Base-by-base conservation (phyloP, 2,329 filamentous ascomycete genomes). In the Colletotrichum lupini region DNA sequence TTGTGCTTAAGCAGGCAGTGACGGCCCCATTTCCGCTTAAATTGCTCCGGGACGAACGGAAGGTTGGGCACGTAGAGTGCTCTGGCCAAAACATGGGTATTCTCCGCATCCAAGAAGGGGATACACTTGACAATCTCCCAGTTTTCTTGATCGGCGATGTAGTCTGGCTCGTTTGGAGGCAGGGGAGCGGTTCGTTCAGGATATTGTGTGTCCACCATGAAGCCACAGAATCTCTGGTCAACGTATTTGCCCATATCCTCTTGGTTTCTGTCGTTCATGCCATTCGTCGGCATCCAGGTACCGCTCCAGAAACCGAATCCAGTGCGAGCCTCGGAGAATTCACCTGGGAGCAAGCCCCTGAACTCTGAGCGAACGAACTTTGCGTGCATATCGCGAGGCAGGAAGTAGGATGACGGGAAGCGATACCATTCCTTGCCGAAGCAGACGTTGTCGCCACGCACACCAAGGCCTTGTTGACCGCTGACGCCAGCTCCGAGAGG, bases 361-460 rank as follows among this genome's bases (percentile, higher is more conserved):
- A 99, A 99, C 76, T 97, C 95, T 77, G 94, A 97, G 76, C 93
- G 94, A 77, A 99, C 86, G 79, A 98, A 99, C 77, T 97, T 98
- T 77, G 94, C 93, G 76, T 90, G 92, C 86, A 97, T 94, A 62
- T 91, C 89, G n/a, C 92, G 86, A 0, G 97, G 96, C 3, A 99
- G 87, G 80, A 97, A 95, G 85, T 95, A 98, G 0, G 95, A 97
- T 0, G 94, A 96, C 1, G 97, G 96, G 80, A 98, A 98, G 46
- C 97, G 94, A 82, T 99, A 98, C 97, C 97, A 99, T 81, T 99
- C 97, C 81, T 98, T 99, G 32, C 94, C 95, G 52, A 98, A 90
- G 81, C 97, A 99, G 3, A 99, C 90, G 22, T 87, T 91, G 75
- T 94, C 92, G 19, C 92, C 93, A 2, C 85, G 81, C 0, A 84